These are phyloP conservation scores for Colletotrichum spinosum DNA, from an alignment of 2,329 filamentous ascomycete species.

Conservation along the genomic window DNA sequence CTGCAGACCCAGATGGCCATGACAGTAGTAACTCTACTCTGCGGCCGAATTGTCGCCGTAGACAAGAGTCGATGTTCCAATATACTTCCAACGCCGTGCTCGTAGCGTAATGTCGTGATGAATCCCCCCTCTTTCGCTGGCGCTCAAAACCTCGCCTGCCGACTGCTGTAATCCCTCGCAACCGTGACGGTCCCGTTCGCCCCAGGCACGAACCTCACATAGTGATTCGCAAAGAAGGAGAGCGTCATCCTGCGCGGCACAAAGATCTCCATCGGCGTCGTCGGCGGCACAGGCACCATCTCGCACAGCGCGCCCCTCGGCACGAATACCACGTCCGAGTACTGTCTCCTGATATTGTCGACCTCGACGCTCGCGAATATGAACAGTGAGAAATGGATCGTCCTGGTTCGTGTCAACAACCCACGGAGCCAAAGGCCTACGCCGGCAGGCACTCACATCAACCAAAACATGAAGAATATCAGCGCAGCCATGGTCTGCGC, in stretches of 20 bases:
- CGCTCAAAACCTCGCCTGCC: constrained; percentile 33
- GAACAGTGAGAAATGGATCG: constrained; percentile 36
- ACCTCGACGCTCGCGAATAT: constrained; percentile 36
- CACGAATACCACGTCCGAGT: constrained; percentile 36
- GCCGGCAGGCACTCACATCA: constrained; percentile 8
- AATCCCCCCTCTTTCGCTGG: background rate
- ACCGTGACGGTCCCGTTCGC: constrained; percentile 36
- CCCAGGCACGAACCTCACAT: constrained; percentile 34
- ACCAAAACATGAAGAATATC: constrained; percentile 30
- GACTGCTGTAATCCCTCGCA: constrained; percentile 34
- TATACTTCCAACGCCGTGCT: background rate
- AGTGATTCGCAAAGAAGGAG: constrained; percentile 37
- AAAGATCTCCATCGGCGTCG: constrained; percentile 34
- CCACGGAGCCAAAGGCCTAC: background rate
- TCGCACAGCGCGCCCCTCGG: constrained; percentile 26
- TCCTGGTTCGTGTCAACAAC: constrained; percentile 3
- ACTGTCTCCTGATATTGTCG: constrained; percentile 25
- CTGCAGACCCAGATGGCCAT: no score
- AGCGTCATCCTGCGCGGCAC: constrained; percentile 26
- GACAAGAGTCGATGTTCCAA: no score
- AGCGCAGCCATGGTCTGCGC: constrained; percentile 1
- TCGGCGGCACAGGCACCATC: constrained; percentile 34
- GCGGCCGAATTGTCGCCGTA: no score
- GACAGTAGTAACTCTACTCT: no score
- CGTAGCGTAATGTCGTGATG: background rate